Percentiles rank a stretch among this genome's conserved stretches.
Evolutionary conservation across 2,329 filamentous ascomycete genomes (phyloP).

Genomic region (Fusarium dlaminii): DNA sequence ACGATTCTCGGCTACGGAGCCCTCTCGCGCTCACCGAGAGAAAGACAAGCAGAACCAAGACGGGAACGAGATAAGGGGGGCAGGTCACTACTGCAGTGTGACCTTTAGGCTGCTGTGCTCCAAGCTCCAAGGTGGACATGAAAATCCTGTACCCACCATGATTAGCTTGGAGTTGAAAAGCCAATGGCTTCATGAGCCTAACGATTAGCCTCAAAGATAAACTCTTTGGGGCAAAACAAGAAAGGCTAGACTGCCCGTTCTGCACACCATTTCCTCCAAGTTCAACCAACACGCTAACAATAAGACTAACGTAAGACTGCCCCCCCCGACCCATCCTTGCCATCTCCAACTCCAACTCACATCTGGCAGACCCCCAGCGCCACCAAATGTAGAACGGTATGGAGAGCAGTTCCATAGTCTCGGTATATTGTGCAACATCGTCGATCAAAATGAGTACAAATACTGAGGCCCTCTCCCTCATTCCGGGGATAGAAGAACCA

Average conservation of each 20-base stretch:
- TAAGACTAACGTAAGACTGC: not conserved
- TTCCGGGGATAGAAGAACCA: conserved; percentile 22
- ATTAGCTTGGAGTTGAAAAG: not conserved
- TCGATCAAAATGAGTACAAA: conserved; percentile 30
- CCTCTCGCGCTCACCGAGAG: conserved; percentile 28
- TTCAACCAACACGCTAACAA: not conserved
- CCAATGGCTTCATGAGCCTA: conserved; percentile 7
- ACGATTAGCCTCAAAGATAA: conserved; percentile 21
- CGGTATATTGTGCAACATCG: conserved; percentile 4
- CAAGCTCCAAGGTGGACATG: conserved; percentile 5
- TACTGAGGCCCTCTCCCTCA: conserved; percentile 12
- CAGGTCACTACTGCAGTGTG: conserved; percentile 8
- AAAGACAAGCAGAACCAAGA: conserved; percentile 9
- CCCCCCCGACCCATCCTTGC: conserved; percentile 11
- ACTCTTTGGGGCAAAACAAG: conserved; percentile 18
- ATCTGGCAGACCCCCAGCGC: conserved; percentile 10
- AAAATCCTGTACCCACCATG: conserved; percentile 30
- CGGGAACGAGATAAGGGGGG: conserved; percentile 29
- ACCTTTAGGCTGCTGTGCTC: not conserved
- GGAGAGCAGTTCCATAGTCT: conserved; percentile 2
- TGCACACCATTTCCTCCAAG: conserved; percentile 28
- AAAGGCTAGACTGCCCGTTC: conserved; percentile 31
- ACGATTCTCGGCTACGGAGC: conserved; percentile 5
- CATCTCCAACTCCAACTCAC: conserved; percentile 10
- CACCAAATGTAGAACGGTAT: conserved; percentile 34